phyloP scores from a whole-genome alignment of 139 green algal genomes.

The Astrephomene gubernaculifera region DNA sequence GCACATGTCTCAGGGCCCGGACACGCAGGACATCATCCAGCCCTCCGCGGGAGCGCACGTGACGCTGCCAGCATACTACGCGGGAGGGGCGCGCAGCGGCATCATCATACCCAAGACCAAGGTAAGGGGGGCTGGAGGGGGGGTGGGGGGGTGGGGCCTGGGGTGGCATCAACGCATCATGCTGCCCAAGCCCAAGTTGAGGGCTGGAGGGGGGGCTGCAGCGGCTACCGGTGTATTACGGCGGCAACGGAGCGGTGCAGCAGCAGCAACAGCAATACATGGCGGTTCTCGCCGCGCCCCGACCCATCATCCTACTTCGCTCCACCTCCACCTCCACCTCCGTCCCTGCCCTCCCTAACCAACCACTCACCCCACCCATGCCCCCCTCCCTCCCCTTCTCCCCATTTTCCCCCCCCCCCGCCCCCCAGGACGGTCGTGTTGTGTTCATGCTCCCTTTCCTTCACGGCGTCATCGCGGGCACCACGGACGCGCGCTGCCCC shows the following conservation, averaged over 20 bases:
- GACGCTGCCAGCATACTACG: conserved; percentile 96
- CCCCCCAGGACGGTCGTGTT: conserved; percentile 88
- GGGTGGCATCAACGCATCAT: neutral
- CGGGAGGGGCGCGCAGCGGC: conserved; percentile 72
- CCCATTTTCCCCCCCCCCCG: neutral
- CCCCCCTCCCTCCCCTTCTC: neutral
- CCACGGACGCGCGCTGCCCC: conserved; percentile 76
- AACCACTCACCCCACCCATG: neutral
- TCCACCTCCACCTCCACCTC: neutral
- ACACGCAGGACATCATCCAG: conserved; percentile 73
- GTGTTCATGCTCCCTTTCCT: conserved; percentile 97
- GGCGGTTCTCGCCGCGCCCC: no score
- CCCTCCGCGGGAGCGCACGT: conserved; percentile 89
- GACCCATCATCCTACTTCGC: no score
- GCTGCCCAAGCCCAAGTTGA: no score
- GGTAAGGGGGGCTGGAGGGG: conserved; percentile 36
- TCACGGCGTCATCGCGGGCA: conserved; percentile 91
- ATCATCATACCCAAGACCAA: conserved; percentile 99
- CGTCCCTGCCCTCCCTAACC: neutral
- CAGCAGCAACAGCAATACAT: neutral
- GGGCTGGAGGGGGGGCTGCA: neutral
- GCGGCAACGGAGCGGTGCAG: neutral
- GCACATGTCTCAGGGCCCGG: conserved; percentile 5
- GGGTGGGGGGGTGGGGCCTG: neutral
- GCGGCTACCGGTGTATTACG: neutral